Percentiles rank a stretch among this genome's conserved stretches.
phyloP scores from a whole-genome alignment of 169 alveolate genomes.

The Neospora caninum region DNA sequence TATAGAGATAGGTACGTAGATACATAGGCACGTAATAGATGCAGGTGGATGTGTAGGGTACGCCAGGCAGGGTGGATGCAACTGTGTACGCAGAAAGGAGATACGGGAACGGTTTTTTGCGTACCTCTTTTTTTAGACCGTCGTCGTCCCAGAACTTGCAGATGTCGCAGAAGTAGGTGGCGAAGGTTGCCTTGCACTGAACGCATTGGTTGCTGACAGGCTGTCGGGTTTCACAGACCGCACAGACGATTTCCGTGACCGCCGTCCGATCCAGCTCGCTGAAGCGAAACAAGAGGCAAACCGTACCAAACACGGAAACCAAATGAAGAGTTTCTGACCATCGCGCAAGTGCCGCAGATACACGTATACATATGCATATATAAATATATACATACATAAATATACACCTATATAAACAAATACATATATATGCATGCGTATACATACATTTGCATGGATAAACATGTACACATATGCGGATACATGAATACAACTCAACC shows the following conservation, averaged over 20 bases:
- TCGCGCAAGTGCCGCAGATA: not conserved
- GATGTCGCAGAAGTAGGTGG: constrained; percentile 67
- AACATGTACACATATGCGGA: no score
- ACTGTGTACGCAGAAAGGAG: no score
- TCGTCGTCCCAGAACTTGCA: constrained; percentile 79
- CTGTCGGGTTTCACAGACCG: constrained; percentile 68
- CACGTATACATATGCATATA: no score
- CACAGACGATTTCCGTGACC: constrained; percentile 69
- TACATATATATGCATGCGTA: no score
- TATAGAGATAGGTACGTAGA: no score
- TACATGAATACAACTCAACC: no score
- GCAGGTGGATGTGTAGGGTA: no score
- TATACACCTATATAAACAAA: no score
- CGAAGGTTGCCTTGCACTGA: constrained; percentile 56
- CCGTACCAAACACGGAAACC: not conserved
- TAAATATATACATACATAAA: no score
- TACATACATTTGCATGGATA: no score
- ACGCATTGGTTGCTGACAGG: constrained; percentile 46
- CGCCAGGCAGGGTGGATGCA: no score
- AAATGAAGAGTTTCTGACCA: not conserved
- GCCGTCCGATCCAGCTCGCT: constrained; percentile 72
- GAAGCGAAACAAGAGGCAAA: not conserved
- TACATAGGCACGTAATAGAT: no score
- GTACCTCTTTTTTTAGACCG: constrained; percentile 73
- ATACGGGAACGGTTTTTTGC: not conserved